phyloP scores from a whole-genome alignment of 1,139 yeast genomes.

The Saccharomyces pastorianus region DNA sequence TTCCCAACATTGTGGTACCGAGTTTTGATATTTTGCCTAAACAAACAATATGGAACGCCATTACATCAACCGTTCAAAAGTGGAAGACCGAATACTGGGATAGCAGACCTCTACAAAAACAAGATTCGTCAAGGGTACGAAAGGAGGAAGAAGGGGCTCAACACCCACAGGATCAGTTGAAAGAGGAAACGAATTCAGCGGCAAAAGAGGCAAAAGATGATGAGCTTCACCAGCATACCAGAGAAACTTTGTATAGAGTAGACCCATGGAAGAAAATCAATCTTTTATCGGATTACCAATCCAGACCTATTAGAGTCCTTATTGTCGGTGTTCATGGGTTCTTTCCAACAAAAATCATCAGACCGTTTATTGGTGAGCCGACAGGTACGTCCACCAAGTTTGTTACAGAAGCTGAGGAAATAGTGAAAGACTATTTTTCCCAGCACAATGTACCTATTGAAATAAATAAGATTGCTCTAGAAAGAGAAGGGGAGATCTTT shows the following conservation, averaged over 20 bases:
- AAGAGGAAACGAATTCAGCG: not conserved
- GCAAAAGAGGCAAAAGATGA: not conserved
- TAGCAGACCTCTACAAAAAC: not conserved
- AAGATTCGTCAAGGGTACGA: not conserved
- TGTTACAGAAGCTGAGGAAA: slow-evolving; percentile 77
- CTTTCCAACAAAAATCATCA: slow-evolving; percentile 76
- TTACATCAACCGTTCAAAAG: slow-evolving; percentile 10
- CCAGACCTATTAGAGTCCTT: slow-evolving; percentile 32
- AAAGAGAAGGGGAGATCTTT: slow-evolving; percentile 83
- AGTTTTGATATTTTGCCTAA: slow-evolving; percentile 26
- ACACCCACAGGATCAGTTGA: not conserved
- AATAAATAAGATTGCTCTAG: slow-evolving; percentile 84
- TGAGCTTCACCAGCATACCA: slow-evolving; percentile 6
- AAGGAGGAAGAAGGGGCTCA: not conserved
- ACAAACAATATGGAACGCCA: slow-evolving; percentile 20
- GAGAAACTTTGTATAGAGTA: slow-evolving; percentile 18
- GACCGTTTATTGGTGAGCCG: slow-evolving; percentile 86
- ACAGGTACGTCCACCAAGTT: slow-evolving; percentile 86
- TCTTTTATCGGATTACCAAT: not conserved
- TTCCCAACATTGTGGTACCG: slow-evolving; percentile 28
- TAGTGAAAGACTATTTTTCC: slow-evolving; percentile 65
- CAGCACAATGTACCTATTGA: slow-evolving; percentile 46
- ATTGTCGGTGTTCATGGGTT: slow-evolving; percentile 94
- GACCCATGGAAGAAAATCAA: slow-evolving; percentile 14
- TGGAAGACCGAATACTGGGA: slow-evolving; percentile 2